These are phyloP conservation scores for Starmera quercuum DNA, from an alignment of 805 yeast species.

Conservation along the genomic window DNA sequence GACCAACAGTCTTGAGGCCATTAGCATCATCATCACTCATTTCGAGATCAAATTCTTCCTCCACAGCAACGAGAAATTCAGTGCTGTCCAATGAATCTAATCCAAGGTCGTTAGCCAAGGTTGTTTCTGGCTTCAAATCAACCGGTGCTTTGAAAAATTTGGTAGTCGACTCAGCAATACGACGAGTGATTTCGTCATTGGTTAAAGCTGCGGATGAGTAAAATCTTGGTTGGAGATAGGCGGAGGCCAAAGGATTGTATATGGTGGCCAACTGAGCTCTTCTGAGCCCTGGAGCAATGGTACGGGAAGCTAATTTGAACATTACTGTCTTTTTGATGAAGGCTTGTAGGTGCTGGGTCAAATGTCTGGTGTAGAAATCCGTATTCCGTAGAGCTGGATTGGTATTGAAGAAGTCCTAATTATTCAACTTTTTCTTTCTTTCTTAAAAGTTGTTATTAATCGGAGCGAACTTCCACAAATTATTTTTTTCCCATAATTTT, in stretches of 20 bases:
- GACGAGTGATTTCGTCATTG: conserved; percentile 71
- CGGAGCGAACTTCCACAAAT: too few relatives aligned
- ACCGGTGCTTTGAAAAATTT: conserved; percentile 55
- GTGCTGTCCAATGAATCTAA: conserved; percentile 92
- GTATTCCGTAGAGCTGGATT: too few relatives aligned
- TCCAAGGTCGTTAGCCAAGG: conserved; percentile 55
- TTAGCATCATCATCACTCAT: conserved; percentile 90
- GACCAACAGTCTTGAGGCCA: conserved; percentile 87
- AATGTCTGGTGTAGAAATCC: too few relatives aligned
- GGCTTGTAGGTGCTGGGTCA: not conserved
- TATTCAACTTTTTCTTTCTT: too few relatives aligned
- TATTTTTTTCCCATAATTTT: too few relatives aligned
- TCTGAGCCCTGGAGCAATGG: conserved; percentile 17
- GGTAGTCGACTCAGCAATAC: conserved; percentile 74
- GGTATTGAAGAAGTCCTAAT: too few relatives aligned
- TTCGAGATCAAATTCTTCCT: conserved; percentile 82
- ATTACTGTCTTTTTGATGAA: conserved; percentile 20
- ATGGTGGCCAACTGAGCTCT: conserved; percentile 19
- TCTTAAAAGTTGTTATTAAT: too few relatives aligned
- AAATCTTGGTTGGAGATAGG: conserved; percentile 24
- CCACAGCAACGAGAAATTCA: conserved; percentile 93
- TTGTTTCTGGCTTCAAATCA: conserved; percentile 28
- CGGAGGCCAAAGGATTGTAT: conserved; percentile 12
- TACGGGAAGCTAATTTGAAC: conserved; percentile 45
- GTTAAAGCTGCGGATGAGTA: conserved; percentile 60